phyloP scores from a whole-genome alignment of 306 rosid species.

The Clitoria ternatea region DNA sequence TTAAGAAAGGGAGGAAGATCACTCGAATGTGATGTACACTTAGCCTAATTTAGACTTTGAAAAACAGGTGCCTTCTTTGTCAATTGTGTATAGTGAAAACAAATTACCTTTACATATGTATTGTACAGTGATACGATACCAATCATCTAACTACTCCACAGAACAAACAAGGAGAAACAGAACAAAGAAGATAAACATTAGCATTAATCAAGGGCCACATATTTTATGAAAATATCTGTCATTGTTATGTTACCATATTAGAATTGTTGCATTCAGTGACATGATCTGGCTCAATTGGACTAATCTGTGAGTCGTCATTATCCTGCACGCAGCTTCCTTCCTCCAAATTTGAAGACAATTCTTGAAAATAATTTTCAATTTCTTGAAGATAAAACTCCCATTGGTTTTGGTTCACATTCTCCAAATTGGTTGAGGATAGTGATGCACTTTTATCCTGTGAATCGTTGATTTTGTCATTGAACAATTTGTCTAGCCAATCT shows the following conservation, averaged over 20 bases:
- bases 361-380: conserved; percentile 56
- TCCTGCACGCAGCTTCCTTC: conserved; percentile 35
- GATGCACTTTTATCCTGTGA: conserved; percentile 28
- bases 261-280: conserved; percentile 34
- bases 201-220: conserved; percentile 36
- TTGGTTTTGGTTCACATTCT: conserved; percentile 32
- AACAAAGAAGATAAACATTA: conserved; percentile 19
- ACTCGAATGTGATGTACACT: not conserved
- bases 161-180: conserved; percentile 31
- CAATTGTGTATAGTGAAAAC: not conserved
- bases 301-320: conserved; percentile 25
- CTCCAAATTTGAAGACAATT: conserved; percentile 41
- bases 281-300: conserved; percentile 48
- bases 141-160: conserved; percentile 29
- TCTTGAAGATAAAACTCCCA: conserved; percentile 60
- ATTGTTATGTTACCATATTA: conserved; percentile 43
- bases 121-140: conserved; percentile 7
- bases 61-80: not conserved
- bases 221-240: conserved; percentile 27
- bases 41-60: conserved; percentile 28
- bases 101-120: not conserved
- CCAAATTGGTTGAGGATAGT: conserved; percentile 34
- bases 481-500: conserved; percentile 69
- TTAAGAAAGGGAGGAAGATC: not conserved
- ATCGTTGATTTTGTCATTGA: conserved; percentile 40